Base-by-base conservation (phyloP, 1,284 basidiomycete species). In the Ceratobasidium sp. region DNA sequence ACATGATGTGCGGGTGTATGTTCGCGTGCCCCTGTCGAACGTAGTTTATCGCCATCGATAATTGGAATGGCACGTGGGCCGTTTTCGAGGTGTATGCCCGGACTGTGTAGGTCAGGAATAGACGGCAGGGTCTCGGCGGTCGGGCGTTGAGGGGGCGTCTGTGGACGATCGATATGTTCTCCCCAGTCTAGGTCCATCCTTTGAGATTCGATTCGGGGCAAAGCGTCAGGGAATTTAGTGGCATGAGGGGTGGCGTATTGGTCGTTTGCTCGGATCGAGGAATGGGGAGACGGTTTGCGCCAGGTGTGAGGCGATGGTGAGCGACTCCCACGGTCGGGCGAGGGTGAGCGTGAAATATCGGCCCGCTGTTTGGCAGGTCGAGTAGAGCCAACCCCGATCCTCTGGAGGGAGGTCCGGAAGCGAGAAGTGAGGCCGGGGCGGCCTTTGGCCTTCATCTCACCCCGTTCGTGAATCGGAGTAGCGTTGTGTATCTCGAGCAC, bases 401-500 rank as follows among this genome's bases (percentile, higher is more conserved):
- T 18, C 32, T 70, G 67, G 16, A 70, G 32, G 8, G 67, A 70
- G 30, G 67, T 43, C 45, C 67, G 43, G 45, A 70, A 48, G 16
- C 67, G 67, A 32, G 53, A 45, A 18, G 53, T 59, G 36, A 70
- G 32, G 1, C 67, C 34, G 12, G 55, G 67, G n/a, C 67, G 67
- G 12, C 21, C 32, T 26, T 50, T 55, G 2, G 43, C 46, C 36
- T 70, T 70, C 55, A 46, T 45, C 2, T 30, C 32, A 18, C 50
- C 67, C 10, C 43, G 18, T 9, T 58, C 67, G 43, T 58, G 26
- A 30, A 70, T 23, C 43, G 67, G 67, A 58, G 67, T 70, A 30
- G 67, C 67, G 55, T 70, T 70, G 34, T 70, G 67, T 2, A 70
- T 59, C 39, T 70, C 67, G n/a, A 70, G 43, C 39, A 53, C 52